Evolutionary conservation across 257 asterid species (phyloP).

Genomic region (Prunella vulgaris): DNA sequence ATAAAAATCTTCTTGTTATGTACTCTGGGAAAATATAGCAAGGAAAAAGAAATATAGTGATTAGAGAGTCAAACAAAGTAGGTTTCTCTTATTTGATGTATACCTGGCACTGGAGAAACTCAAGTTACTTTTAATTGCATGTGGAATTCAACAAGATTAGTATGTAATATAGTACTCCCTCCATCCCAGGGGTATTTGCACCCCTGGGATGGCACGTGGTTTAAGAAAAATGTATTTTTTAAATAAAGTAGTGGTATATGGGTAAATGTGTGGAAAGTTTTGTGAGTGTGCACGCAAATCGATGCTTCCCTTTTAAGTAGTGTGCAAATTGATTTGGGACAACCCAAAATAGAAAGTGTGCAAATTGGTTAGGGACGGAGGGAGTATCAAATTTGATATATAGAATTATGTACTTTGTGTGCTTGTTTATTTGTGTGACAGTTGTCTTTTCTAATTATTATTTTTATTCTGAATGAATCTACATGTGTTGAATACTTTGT

Average conservation of each 20-base stretch:
- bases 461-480: background rate
- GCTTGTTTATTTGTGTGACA: background rate
- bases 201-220: too few relatives aligned
- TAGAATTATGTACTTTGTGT: background rate
- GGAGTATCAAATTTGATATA: background rate
- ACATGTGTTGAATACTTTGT: background rate
- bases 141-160: conserved; percentile 1
- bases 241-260: too few relatives aligned
- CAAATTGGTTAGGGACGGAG: too few relatives aligned
- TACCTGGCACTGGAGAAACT: background rate
- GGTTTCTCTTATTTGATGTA: background rate
- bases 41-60: background rate
- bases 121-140: background rate
- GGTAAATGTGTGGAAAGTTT: too few relatives aligned
- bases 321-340: too few relatives aligned
- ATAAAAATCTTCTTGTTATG: background rate
- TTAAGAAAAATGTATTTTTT: too few relatives aligned
- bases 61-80: background rate
- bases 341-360: too few relatives aligned
- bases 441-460: background rate
- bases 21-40: background rate
- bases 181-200: too few relatives aligned
- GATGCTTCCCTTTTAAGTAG: too few relatives aligned
- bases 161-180: background rate
- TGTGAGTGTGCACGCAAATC: too few relatives aligned